Evolutionary conservation across 768 basidiomycete genomes (phyloP).

Genomic region (Leucocoprinus birnbaumii): DNA sequence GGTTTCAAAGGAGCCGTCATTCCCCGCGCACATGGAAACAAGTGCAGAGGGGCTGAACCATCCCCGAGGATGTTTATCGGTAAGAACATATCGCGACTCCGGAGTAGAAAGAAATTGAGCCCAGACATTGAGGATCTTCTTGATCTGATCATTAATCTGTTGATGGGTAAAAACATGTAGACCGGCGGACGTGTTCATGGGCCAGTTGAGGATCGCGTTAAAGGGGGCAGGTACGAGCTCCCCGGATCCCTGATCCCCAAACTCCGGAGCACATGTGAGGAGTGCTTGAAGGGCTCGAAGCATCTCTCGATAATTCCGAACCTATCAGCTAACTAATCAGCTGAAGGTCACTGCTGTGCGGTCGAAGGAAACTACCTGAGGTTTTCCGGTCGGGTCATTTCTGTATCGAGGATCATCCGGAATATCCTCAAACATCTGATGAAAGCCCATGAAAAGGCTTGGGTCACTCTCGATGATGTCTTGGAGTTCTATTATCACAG

Average conservation of each 20-base stretch:
- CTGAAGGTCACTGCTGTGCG: too few relatives aligned
- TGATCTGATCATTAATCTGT: constrained; percentile 17
- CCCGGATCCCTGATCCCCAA: not conserved
- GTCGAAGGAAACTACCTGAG: too few relatives aligned
- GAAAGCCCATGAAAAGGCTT: too few relatives aligned
- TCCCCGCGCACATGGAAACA: constrained; percentile 16
- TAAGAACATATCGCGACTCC: constrained; percentile 37
- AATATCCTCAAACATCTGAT: too few relatives aligned
- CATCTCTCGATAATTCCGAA: constrained; percentile 7
- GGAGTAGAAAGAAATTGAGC: constrained; percentile 39
- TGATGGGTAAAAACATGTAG: constrained; percentile 16
- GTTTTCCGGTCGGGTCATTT: too few relatives aligned
- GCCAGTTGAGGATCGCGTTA: constrained; percentile 13
- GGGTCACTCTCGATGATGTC: too few relatives aligned
- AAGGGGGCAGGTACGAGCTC: constrained; percentile 6
- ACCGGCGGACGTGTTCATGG: constrained; percentile 16
- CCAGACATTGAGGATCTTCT: constrained; percentile 42
- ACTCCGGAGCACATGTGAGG: constrained; percentile 2
- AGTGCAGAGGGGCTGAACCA: constrained; percentile 42
- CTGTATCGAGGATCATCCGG: too few relatives aligned
- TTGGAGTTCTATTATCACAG: too few relatives aligned
- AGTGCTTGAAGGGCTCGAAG: not conserved
- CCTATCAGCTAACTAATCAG: not conserved
- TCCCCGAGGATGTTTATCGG: constrained; percentile 23
- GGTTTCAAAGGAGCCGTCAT: constrained; percentile 30